Evolutionary conservation across 2,329 filamentous ascomycete genomes (phyloP).

Genomic region (Golovinomyces cichoracearum): DNA sequence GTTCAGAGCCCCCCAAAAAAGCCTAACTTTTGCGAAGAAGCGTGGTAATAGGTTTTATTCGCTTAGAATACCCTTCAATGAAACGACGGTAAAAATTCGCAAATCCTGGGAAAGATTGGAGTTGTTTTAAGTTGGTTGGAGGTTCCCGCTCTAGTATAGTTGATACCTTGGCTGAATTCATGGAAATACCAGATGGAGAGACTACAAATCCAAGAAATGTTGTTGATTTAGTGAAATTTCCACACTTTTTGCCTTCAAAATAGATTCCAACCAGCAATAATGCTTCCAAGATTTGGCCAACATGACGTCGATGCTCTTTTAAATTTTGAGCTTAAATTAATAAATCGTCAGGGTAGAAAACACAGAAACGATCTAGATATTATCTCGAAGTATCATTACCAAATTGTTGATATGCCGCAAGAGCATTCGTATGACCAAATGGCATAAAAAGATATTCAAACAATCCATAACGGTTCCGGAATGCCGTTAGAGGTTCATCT

Average conservation of each 20-base stretch:
- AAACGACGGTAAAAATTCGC: not conserved
- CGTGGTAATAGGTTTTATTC: not conserved
- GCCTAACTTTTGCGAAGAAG: not conserved
- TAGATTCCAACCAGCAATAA: not conserved
- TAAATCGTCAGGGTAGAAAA: not conserved
- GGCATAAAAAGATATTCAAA: conserved; percentile 1
- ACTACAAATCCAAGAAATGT: not conserved
- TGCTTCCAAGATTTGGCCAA: not conserved
- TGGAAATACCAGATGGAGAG: no score
- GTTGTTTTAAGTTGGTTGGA: not conserved
- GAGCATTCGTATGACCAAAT: conserved; percentile 1
- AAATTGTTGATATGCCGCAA: not conserved
- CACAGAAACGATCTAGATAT: not conserved
- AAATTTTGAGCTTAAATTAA: not conserved
- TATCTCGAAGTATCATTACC: not conserved
- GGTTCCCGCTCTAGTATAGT: not conserved
- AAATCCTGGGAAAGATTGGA: not conserved
- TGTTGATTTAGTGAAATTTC: not conserved
- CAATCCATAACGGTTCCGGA: not conserved
- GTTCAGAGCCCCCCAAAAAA: not conserved
- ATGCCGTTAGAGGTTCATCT: not conserved
- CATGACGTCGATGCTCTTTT: not conserved
- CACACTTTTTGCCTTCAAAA: not conserved
- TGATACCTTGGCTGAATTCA: not conserved
- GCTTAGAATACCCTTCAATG: not conserved